phyloP scores from a whole-genome alignment of 2,329 filamentous ascomycete genomes.

The Xylaria sp. region DNA sequence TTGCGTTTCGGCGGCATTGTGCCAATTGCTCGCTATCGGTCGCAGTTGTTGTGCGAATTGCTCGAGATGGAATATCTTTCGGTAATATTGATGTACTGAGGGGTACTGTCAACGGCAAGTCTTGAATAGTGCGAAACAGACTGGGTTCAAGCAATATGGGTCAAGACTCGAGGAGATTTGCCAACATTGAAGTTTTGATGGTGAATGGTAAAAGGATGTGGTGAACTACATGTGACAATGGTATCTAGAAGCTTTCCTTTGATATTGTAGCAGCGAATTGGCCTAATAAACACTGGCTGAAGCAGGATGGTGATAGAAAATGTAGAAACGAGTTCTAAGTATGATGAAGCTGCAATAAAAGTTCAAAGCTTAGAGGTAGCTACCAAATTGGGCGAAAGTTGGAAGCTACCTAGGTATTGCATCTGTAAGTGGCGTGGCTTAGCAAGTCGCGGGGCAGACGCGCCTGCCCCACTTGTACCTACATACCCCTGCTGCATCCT shows the following conservation, averaged over 20 bases:
- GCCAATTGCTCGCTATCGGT: not conserved
- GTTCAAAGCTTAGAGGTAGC: not conserved
- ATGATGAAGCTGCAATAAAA: conserved; percentile 5
- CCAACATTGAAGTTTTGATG: not conserved
- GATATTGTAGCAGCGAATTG: not conserved
- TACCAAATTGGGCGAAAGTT: too few species aligned
- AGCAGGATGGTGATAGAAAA: conserved; percentile 2
- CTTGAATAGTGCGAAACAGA: not conserved
- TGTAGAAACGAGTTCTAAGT: conserved; percentile 3
- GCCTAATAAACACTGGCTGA: conserved; percentile 10
- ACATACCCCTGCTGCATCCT: not conserved
- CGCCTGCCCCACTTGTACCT: not conserved
- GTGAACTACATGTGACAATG: not conserved
- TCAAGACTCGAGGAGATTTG: not conserved
- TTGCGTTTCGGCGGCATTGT: conserved; percentile 78
- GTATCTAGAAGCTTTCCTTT: not conserved
- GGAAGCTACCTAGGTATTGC: too few species aligned
- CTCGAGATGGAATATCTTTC: not conserved
- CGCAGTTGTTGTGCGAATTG: not conserved
- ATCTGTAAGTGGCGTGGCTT: conserved; percentile 35
- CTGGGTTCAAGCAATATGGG: not conserved
- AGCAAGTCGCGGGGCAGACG: conserved; percentile 41
- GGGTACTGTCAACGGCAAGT: not conserved
- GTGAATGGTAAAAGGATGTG: not conserved
- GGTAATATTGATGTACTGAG: not conserved